These are phyloP conservation scores for Gymnopus androsaceus DNA, from an alignment of 1,284 basidiomycete species.

Conservation along the genomic window DNA sequence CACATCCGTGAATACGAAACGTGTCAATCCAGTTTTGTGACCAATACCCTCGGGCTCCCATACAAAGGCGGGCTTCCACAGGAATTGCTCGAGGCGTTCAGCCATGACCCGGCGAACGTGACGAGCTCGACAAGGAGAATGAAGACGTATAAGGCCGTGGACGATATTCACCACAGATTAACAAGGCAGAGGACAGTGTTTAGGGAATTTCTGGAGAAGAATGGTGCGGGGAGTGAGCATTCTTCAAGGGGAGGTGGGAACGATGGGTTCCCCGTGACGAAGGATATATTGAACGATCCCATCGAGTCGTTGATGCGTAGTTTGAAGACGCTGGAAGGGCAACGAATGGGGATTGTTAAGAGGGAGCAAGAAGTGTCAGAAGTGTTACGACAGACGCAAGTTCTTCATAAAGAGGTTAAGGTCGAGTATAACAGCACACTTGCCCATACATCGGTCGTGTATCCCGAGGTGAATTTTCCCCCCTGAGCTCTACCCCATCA, in stretches of 20 bases:
- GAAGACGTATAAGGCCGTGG: constrained; percentile 67
- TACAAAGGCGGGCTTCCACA: no score
- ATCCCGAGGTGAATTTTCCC: constrained; percentile 61
- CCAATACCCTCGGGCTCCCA: constrained; percentile 45
- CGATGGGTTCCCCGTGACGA: constrained; percentile 24
- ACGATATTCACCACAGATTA: constrained; percentile 67
- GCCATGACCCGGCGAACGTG: constrained; percentile 73
- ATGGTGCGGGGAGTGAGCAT: not conserved
- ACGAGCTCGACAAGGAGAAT: constrained; percentile 58
- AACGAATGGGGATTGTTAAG: constrained; percentile 39
- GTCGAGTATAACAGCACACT: constrained; percentile 64
- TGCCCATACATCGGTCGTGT: constrained; percentile 69
- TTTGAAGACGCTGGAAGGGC: constrained; percentile 48
- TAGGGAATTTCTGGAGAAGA: constrained; percentile 43
- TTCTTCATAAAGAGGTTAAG: constrained; percentile 58
- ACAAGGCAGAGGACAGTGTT: constrained; percentile 59
- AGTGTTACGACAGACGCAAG: constrained; percentile 52
- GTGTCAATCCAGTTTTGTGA: constrained; percentile 50
- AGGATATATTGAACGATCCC: constrained; percentile 55
- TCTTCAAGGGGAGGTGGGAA: constrained; percentile 16
- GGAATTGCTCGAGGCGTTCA: constrained; percentile 70
- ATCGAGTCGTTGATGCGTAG: constrained; percentile 48
- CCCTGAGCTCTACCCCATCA: not conserved
- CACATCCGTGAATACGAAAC: constrained; percentile 65
- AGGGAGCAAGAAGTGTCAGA: constrained; percentile 52